phyloP scores from a whole-genome alignment of 2,329 filamentous ascomycete genomes.

The Colletotrichum sp. region DNA sequence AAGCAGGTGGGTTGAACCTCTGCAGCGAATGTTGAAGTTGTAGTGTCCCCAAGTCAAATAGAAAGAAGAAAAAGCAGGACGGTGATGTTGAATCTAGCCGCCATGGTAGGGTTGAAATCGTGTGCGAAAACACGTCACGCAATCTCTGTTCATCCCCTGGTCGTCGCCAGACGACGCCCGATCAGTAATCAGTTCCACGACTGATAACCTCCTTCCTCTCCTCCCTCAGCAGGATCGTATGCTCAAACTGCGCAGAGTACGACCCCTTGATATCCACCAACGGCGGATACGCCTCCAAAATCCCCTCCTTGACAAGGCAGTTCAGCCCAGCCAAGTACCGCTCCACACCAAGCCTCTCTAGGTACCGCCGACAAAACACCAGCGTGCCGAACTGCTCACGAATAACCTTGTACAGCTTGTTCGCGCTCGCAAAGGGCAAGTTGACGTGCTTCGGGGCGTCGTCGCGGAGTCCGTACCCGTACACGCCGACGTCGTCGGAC shows the following conservation, averaged over 20 bases:
- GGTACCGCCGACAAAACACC: slow-evolving; percentile 65
- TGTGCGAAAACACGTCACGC: not conserved
- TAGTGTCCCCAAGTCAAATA: not conserved
- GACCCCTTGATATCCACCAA: slow-evolving; percentile 63
- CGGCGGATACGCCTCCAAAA: slow-evolving; percentile 62
- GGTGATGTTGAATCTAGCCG: not conserved
- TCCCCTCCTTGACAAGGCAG: slow-evolving; percentile 58
- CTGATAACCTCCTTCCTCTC: slow-evolving; percentile 56
- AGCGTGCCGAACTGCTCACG: slow-evolving; percentile 67
- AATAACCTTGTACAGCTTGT: slow-evolving; percentile 61
- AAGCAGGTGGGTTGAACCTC: not conserved
- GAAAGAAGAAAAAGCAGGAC: not conserved
- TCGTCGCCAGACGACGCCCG: not conserved
- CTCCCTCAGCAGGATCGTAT: slow-evolving; percentile 52
- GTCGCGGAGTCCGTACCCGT: slow-evolving; percentile 53
- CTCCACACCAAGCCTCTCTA: slow-evolving; percentile 66
- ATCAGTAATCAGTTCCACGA: slow-evolving; percentile 56
- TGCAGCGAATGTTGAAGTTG: not conserved
- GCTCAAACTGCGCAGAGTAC: slow-evolving; percentile 70
- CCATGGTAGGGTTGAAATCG: not conserved
- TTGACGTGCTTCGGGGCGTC: slow-evolving; percentile 37
- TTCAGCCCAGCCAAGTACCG: slow-evolving; percentile 67
- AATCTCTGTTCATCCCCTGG: not conserved
- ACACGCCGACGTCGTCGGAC: slow-evolving; percentile 75
- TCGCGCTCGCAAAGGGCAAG: slow-evolving; percentile 57